phyloP scores from a whole-genome alignment of 768 basidiomycete species.

The Cubamyces lactineus region DNA sequence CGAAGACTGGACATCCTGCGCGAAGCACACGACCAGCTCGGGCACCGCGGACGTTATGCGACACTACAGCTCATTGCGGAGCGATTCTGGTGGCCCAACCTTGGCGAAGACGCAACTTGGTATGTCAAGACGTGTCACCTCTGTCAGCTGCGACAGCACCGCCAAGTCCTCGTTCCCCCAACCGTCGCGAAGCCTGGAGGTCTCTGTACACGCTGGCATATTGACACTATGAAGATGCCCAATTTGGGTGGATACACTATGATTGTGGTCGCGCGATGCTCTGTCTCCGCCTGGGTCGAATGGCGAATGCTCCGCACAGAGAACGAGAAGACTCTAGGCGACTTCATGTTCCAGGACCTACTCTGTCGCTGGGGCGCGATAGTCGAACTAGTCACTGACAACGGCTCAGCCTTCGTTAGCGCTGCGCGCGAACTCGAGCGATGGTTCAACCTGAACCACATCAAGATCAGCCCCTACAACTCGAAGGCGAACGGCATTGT shows the following conservation, averaged over 20 bases:
- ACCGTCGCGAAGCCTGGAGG: no score
- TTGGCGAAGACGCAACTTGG: no score
- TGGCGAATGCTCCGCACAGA: constrained; percentile 34
- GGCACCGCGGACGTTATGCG: constrained; percentile 27
- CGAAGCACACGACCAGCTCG: constrained; percentile 21
- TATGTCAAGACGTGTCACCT: no score
- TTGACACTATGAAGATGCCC: no score
- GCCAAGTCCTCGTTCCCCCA: no score
- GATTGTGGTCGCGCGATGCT: constrained; percentile 42
- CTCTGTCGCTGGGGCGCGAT: constrained; percentile 44
- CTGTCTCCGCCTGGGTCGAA: constrained; percentile 39
- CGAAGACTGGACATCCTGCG: constrained; percentile 8
- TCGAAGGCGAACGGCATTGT: constrained; percentile 46
- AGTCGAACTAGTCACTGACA: constrained; percentile 45
- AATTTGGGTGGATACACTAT: no score
- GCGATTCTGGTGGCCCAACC: no score
- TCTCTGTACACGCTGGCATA: no score
- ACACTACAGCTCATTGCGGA: constrained; percentile 8
- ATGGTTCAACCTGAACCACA: constrained; percentile 39
- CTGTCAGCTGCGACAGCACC: no score
- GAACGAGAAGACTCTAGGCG: constrained; percentile 31
- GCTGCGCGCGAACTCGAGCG: constrained; percentile 28
- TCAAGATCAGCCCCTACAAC: constrained; percentile 47
- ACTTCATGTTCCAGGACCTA: constrained; percentile 41
- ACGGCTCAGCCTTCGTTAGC: constrained; percentile 36